phyloP scores from a whole-genome alignment of 2,329 filamentous ascomycete genomes.

The Scedosporium aurantiacum region DNA sequence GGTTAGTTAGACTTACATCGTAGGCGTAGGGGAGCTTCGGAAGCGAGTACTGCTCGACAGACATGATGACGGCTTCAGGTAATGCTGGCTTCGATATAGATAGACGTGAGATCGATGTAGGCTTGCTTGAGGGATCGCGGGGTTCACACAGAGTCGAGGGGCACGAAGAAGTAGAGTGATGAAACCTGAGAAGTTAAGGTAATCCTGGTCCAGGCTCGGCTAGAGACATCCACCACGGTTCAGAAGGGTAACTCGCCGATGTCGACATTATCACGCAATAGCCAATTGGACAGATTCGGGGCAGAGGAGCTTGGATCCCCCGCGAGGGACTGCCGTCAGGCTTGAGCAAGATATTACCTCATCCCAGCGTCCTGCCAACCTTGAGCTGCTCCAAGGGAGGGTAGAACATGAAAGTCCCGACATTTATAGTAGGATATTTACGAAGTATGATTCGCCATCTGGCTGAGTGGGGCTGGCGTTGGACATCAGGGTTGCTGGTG shows the following conservation, averaged over 20 bases:
- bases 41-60: constrained; percentile 41
- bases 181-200: too few species aligned
- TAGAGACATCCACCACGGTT: too few species aligned
- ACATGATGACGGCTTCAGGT: constrained; percentile 18
- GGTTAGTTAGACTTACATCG: constrained; percentile 42
- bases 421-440: too few species aligned
- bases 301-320: not conserved
- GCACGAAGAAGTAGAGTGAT: not conserved
- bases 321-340: not conserved
- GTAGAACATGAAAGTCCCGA: too few species aligned
- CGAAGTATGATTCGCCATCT: too few species aligned
- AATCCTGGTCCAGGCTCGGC: too few species aligned
- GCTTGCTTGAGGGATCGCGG: not conserved
- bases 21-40: constrained; percentile 59
- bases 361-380: not conserved
- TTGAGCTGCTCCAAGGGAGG: not conserved
- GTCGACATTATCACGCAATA: too few species aligned
- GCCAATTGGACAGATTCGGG: not conserved
- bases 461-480: too few species aligned
- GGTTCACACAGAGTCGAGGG: not conserved
- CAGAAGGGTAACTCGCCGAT: too few species aligned
- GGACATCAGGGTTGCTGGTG: too few species aligned
- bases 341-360: constrained; percentile 7
- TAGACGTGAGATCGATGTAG: not conserved
- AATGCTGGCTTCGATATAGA: not conserved